Evolutionary conservation across 1,139 yeast species (phyloP).

Genomic region (Diutina catenulata): DNA sequence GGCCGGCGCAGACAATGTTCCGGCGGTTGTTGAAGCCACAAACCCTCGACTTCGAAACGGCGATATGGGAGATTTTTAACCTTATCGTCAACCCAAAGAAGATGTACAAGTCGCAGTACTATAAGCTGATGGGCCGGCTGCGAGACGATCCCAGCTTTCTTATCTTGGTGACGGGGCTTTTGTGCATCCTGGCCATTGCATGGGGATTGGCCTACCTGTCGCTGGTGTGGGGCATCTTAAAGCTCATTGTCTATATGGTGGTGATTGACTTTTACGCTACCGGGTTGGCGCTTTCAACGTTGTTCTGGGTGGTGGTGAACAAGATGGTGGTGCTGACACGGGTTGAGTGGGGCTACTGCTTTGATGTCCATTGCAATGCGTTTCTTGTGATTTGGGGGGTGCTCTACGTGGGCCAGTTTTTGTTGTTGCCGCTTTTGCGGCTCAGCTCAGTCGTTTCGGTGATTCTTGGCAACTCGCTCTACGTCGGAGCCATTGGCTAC

Average conservation of each 20-base stretch:
- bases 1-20: conserved; percentile 9
- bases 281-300: conserved; percentile 49
- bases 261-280: conserved; percentile 65
- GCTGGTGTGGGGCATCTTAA: conserved; percentile 28
- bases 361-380: conserved; percentile 86
- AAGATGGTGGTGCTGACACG: conserved; percentile 45
- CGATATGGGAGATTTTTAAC: conserved; percentile 80
- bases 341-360: conserved; percentile 90
- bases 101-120: conserved; percentile 73
- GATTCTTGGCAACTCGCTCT: conserved; percentile 67
- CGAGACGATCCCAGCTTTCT: conserved; percentile 81
- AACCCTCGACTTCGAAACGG: conserved; percentile 83
- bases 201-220: conserved; percentile 86
- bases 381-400: conserved; percentile 72
- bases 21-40: conserved; percentile 54
- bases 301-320: conserved; percentile 64
- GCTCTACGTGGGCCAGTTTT: conserved; percentile 65
- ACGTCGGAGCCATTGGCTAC: conserved; percentile 59
- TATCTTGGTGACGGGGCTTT: conserved; percentile 50
- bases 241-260: conserved; percentile 56
- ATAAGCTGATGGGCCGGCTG: conserved; percentile 38
- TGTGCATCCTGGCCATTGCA: conserved; percentile 52
- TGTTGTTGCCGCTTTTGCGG: conserved; percentile 60
- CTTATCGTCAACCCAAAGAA: conserved; percentile 65
- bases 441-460: conserved; percentile 48